Conservation (phyloP, 78 protist species). For the Tieghemostelium lacteum region DNA sequence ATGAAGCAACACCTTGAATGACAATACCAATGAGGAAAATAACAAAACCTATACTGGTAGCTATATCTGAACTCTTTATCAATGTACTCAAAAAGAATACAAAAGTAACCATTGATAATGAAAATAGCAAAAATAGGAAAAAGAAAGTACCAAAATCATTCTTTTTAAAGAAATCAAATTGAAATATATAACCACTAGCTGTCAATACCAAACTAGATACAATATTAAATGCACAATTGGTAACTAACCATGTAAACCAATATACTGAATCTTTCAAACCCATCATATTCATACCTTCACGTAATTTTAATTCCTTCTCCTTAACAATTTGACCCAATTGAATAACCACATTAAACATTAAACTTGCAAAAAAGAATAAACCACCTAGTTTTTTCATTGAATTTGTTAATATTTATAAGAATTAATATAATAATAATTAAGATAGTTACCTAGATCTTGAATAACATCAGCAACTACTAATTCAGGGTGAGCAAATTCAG, state of each 20-base stretch:
- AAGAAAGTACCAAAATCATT: slow-evolving; percentile 74
- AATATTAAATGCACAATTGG: neutral
- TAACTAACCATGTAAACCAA: slow-evolving; percentile 78
- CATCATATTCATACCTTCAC: slow-evolving; percentile 84
- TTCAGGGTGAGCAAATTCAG: slow-evolving; percentile 62
- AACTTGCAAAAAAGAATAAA: slow-evolving; percentile 54
- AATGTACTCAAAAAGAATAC: slow-evolving; percentile 48
- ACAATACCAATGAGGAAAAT: slow-evolving; percentile 34
- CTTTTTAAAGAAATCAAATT: slow-evolving; percentile 66
- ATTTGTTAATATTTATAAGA: too few species aligned
- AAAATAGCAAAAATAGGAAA: slow-evolving; percentile 44
- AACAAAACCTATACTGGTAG: slow-evolving; percentile 60
- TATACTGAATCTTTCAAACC: slow-evolving; percentile 56
- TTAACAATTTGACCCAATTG: slow-evolving; percentile 44
- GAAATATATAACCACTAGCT: slow-evolving; percentile 68
- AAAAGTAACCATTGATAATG: slow-evolving; percentile 38
- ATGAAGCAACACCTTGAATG: slow-evolving; percentile 22
- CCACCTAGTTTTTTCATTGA: too few species aligned
- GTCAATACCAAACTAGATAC: slow-evolving; percentile 19
- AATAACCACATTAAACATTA: slow-evolving; percentile 74
- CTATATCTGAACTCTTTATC: neutral
- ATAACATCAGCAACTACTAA: slow-evolving; percentile 7
- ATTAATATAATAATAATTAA: too few species aligned
- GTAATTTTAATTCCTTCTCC: slow-evolving; percentile 74
- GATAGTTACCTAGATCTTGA: slow-evolving; percentile 26